A percentile compares a stretch with the other conserved stretches of the same genome.
Conservation (phyloP, 2,329 filamentous ascomycete species). For the Arachnomyces sp. region DNA sequence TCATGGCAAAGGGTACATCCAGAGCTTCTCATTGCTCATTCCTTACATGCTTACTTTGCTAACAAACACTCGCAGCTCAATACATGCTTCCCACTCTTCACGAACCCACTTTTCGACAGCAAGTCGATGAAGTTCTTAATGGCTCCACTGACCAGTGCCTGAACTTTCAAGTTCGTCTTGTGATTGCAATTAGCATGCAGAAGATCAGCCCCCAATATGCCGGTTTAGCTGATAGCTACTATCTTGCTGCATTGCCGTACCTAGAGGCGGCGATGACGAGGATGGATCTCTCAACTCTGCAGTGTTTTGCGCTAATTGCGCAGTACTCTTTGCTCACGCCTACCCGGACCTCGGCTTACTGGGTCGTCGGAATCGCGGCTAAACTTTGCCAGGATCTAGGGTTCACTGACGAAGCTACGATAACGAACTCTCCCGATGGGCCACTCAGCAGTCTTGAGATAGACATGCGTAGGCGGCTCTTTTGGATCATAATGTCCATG, state of each 20-base stretch:
- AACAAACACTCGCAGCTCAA: conserved; percentile 54
- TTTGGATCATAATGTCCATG: conserved; percentile 83
- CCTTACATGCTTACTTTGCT: no score
- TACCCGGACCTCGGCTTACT: conserved; percentile 85
- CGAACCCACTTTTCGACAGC: conserved; percentile 65
- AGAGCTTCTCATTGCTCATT: neutral
- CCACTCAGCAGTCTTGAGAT: conserved; percentile 63
- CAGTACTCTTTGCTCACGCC: conserved; percentile 90
- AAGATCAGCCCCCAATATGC: conserved; percentile 83
- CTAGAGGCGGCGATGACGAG: conserved; percentile 74
- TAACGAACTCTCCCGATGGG: conserved; percentile 54
- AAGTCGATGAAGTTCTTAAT: conserved; percentile 72
- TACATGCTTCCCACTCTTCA: conserved; percentile 81
- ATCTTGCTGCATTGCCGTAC: conserved; percentile 75
- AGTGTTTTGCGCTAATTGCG: conserved; percentile 78
- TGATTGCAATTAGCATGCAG: conserved; percentile 89
- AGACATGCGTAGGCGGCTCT: conserved; percentile 80
- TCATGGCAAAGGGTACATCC: conserved; percentile 66
- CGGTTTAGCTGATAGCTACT: conserved; percentile 91
- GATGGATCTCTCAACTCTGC: conserved; percentile 85
- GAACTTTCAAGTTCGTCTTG: conserved; percentile 82
- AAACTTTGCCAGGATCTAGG: conserved; percentile 84
- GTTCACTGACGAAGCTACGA: conserved; percentile 80
- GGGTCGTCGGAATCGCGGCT: conserved; percentile 79
- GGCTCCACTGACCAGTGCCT: conserved; percentile 70